Conservation (phyloP, 495 filamentous ascomycete species). For the Xylaria longipes region DNA sequence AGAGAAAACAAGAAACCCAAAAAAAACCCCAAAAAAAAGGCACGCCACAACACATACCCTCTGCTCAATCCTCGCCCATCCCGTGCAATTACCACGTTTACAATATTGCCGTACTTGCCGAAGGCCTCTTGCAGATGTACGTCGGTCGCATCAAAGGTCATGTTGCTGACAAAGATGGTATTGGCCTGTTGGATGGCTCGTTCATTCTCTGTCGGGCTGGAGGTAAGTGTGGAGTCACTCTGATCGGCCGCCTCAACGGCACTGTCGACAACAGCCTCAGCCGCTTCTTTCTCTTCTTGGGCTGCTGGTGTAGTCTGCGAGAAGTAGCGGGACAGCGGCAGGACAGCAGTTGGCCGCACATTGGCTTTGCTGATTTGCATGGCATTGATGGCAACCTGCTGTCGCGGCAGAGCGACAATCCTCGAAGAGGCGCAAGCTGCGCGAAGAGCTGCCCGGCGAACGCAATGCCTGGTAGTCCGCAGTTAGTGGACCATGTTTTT, state of each 20-base stretch:
- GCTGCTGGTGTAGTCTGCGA: conserved; percentile 40
- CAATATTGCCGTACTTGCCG: conserved; percentile 68
- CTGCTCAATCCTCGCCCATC: conserved; percentile 82
- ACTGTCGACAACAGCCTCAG: not conserved
- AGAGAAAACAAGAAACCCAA: too few species aligned
- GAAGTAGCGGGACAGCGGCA: conserved; percentile 44
- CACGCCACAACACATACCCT: conserved; percentile 66
- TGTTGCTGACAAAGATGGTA: conserved; percentile 74
- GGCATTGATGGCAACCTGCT: conserved; percentile 39
- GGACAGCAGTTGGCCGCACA: conserved; percentile 26
- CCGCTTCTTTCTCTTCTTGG: conserved; percentile 26
- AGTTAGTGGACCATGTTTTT: conserved; percentile 23
- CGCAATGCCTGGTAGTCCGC: conserved; percentile 52
- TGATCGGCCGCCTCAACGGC: not conserved
- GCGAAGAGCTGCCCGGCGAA: conserved; percentile 64
- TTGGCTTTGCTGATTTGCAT: conserved; percentile 36
- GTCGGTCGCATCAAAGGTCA: conserved; percentile 82
- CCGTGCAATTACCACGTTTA: conserved; percentile 60
- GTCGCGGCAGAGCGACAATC: conserved; percentile 51
- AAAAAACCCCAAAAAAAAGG: not conserved
- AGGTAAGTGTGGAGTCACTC: not conserved
- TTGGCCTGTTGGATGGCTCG: conserved; percentile 22
- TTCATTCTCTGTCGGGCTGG: conserved; percentile 7
- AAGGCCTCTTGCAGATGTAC: conserved; percentile 73
- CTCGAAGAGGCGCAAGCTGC: conserved; percentile 59